Evolutionary conservation across 352 stramenopile genomes (phyloP).

Genomic region (Pythium aphanidermatum): DNA sequence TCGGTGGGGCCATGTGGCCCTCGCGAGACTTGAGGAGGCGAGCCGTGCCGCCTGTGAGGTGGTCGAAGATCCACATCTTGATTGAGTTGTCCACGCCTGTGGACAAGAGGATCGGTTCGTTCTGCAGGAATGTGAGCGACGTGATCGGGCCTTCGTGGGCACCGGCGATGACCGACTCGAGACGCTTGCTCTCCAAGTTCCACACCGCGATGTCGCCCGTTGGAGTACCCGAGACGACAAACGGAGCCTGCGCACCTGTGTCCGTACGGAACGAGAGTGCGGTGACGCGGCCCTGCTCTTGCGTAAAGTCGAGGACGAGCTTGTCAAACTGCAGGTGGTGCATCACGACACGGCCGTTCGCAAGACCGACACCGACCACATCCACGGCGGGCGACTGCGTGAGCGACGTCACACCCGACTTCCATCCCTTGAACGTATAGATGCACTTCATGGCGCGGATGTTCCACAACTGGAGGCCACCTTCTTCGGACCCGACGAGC

Average conservation of each 20-base stretch:
- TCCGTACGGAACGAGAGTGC: slow-evolving; percentile 88
- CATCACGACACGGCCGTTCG: slow-evolving; percentile 75
- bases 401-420: slow-evolving; percentile 59
- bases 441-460: slow-evolving; percentile 86
- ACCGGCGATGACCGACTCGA: slow-evolving; percentile 72
- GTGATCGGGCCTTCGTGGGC: slow-evolving; percentile 77
- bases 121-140: slow-evolving; percentile 76
- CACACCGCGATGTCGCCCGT: slow-evolving; percentile 86
- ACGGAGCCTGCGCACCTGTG: slow-evolving; percentile 41
- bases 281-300: slow-evolving; percentile 78
- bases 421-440: slow-evolving; percentile 79
- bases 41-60: slow-evolving; percentile 64
- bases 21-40: slow-evolving; percentile 88
- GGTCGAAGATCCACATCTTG: slow-evolving; percentile 94
- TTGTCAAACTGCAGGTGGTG: slow-evolving; percentile 86
- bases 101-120: slow-evolving; percentile 87
- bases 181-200: slow-evolving; percentile 85
- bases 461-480: slow-evolving; percentile 88
- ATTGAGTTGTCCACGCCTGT: slow-evolving; percentile 87
- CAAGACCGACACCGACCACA: slow-evolving; percentile 82
- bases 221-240: slow-evolving; percentile 61
- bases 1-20: slow-evolving; percentile 80
- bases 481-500: slow-evolving; percentile 80
- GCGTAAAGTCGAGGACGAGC: slow-evolving; percentile 70
- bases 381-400: slow-evolving; percentile 88